Base-by-base conservation (phyloP, 805 yeast genomes). In the Starmerella ratchasimensis region DNA sequence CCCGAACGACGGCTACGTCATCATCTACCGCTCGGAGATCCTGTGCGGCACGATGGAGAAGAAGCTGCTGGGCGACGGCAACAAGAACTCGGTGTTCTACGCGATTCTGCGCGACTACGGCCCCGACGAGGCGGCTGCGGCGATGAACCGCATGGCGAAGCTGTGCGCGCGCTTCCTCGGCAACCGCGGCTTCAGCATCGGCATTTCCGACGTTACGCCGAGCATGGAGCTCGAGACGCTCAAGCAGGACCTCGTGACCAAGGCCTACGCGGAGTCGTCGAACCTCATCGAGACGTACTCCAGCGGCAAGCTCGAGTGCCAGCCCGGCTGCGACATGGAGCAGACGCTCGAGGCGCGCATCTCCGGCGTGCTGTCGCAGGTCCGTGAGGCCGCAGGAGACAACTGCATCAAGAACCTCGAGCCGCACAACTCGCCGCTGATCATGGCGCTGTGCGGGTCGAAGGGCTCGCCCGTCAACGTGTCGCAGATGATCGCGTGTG, bases 81-180 rank as follows among this genome's bases (percentile, higher is more conserved):
- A 93, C 58, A 90, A 90, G 58, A 93, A 82, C 55, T 84, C 96
- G 5, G 94, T 90, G 0, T 90, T 90, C 54, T 90, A 93, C 56
- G 83, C 96, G 0, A 90, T 90, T 47, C 62, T 90, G 43, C 69
- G 98, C 61, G 99, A 90, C 57, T 86, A 78, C 57, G 98, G 99
- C n/a, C 80, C 98, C 5, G 79, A 76, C 48, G 95, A 80, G 51
- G 97, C 98, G 1, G 95, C 95, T 3, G 65, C 63, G 19, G 94
- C 97, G 5, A 90, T 90, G 98, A 88, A 93, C 60, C 69, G 98
- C 57, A 86, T 90, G 97, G 95, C 99, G n/a, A 93, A 93, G 61
- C 62, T 93, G 51, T 86, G 97, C 68, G 97, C 99, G 1, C 68
- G 99, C 53, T 90, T 62, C 58, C 65, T 90, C 54, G 99, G 97